Base-by-base conservation (phyloP, 129 eudicot species). In the Ambrosia artemisiifolia region DNA sequence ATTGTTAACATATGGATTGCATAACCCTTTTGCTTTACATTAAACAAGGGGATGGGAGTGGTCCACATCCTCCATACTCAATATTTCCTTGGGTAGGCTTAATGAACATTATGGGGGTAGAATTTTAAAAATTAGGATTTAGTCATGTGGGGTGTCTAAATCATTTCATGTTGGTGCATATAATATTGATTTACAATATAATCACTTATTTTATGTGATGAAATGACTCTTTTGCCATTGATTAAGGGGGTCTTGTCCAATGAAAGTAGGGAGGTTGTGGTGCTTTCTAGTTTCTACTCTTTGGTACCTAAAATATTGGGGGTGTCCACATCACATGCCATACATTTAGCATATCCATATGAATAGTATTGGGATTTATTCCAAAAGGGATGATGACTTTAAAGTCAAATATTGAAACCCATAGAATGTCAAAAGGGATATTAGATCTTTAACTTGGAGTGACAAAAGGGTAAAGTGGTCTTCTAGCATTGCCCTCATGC, bases 61-160 rank as follows among this genome's bases (percentile, higher is more conserved):
- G 63, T 78, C 82, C 77, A 63, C 6, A 4, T 77, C 36, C 46
- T 11, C 66, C 40, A 68, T 38, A 19, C 70, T 53, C 16, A 18
- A 63, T 32, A 11, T 74, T 20, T n/a, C 18, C 49, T 65, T 75
- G 74, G 79, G 68, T 67, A 43, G 79, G 76, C 56, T 76, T 68
- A 44, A 59, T 75, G 46, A 67, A 35, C 76, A 72, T 80, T 79
- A 72, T 28, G 84, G 75, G 63, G 47, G 72, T 71, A 72, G 38
- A 36, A 36, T 48, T 70, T 60, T 20, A 35, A 62, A 63, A 38
- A 53, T 49, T 56, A 68, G 78, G 70, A 61, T 53, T 84, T 67
- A 60, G 69, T 73, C 88, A 84, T 76, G 85, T 84, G 85, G 80
- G 71, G 57, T 72, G 84, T 80, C 81, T 72, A 65, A 78, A 78